Evolutionary conservation across 805 yeast species (phyloP), one percentile per base, ranked within the genome.

Genomic region (Yamadazyma sp.): DNA sequence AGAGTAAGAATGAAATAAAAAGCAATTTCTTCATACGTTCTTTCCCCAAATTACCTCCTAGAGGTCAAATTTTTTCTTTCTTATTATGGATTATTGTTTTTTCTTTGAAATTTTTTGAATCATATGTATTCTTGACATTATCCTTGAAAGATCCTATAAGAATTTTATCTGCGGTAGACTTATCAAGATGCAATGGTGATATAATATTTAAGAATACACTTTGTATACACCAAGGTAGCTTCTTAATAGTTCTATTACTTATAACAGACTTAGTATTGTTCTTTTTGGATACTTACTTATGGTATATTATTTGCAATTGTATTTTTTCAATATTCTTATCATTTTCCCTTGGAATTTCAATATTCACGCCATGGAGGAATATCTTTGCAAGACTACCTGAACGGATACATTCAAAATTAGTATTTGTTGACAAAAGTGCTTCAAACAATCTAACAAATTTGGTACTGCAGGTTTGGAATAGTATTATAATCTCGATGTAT

Each of bases 291-390:
- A 60, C 69, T 4, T 63, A 63, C 30, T 50, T 62, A n/a, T 63
- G 69, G 69, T 63, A 63, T 44, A 51, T 62, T 22, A 54, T 63
- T 24, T 52, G 61, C 46, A 62, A 60, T 40, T 58, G 66, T 34
- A 28, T 61, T 4, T 58, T 63, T 39, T 60, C 67, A 5, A 52
- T 59, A 4, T 50, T 47, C 2, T 42, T 62, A 16, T 58, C 67
- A 11, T 57, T 56, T 40, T 49, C 58, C 6, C 38, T 46, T 3
- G 67, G 67, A 0, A 49, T 53, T 7, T 60, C 68, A 6, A 52
- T 62, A 4, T 60, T 62, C 42, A 60, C 62, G 7, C 69, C 69
- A 2, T 62, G 69, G 69, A 53, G 53, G 34, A 60, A 58, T 32
- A 55, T 60, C 7, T 63, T 58, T 39, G 47, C 52, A 7, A 48